Conservation (phyloP, 768 basidiomycete genomes). For the Tephrocybe sp. region DNA sequence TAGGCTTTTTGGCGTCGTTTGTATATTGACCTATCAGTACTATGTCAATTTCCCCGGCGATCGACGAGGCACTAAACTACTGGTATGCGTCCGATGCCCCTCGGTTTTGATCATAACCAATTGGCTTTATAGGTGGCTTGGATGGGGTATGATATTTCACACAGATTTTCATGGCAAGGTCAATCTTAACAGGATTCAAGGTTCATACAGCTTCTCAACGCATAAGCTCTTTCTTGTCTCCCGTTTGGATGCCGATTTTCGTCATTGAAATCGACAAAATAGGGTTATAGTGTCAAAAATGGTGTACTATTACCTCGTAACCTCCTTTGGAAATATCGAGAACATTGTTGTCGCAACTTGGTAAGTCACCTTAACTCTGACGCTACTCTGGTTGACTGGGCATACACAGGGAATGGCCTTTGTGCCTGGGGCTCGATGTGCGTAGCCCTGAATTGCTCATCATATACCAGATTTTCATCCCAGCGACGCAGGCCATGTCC, state of each 20-base stretch:
- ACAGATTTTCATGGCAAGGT: neutral
- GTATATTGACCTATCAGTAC: neutral
- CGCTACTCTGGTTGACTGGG: neutral
- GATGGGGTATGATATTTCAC: neutral
- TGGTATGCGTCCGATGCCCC: neutral
- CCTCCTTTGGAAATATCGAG: neutral
- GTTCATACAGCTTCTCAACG: neutral
- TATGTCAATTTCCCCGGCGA: neutral
- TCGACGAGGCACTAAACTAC: neutral
- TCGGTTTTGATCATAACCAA: neutral
- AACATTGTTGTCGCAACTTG: neutral
- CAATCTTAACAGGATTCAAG: neutral
- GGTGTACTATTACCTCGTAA: neutral
- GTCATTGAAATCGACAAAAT: neutral
- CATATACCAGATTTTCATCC: too few relatives aligned
- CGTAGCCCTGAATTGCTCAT: neutral
- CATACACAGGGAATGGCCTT: neutral
- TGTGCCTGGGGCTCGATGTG: neutral
- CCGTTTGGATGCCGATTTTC: neutral
- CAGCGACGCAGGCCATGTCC: neutral
- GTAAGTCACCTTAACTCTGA: neutral
- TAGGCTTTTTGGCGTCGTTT: neutral
- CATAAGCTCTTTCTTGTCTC: neutral
- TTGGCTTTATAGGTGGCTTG: neutral
- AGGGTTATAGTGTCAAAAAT: neutral